These are phyloP conservation scores for Akanthomyces dipterigenus DNA, from an alignment of 2,329 filamentous ascomycete genomes.

Conservation along the genomic window DNA sequence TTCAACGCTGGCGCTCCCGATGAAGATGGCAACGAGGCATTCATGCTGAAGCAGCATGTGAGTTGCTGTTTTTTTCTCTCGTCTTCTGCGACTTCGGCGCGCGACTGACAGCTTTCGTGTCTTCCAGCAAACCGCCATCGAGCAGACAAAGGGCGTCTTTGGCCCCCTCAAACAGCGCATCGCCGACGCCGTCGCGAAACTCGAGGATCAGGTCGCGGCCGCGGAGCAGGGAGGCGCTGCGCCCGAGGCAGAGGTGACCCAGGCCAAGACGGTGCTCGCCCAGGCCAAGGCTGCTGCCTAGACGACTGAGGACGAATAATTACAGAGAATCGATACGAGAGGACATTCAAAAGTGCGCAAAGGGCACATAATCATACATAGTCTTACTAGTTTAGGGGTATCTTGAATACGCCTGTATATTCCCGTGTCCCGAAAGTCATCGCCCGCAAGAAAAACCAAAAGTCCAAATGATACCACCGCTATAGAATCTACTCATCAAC, in stretches of 20 bases:
- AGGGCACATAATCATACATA: neutral
- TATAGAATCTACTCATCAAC: constrained; percentile 35
- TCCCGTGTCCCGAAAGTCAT: neutral
- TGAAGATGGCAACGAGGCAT: constrained; percentile 70
- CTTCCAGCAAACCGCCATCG: constrained; percentile 64
- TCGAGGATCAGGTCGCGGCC: constrained; percentile 72
- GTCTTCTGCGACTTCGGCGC: too few species aligned
- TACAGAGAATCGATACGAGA: constrained; percentile 13
- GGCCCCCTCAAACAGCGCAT: constrained; percentile 66
- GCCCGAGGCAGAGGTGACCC: constrained; percentile 42
- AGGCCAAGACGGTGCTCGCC: constrained; percentile 47
- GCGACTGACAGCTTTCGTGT: constrained; percentile 1
- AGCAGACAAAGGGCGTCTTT: constrained; percentile 82
- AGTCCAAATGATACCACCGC: constrained; percentile 9
- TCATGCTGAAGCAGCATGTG: constrained; percentile 81
- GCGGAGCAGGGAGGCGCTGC: constrained; percentile 38
- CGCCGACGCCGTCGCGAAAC: constrained; percentile 59
- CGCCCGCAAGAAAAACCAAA: neutral
- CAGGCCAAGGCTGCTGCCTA: constrained; percentile 35
- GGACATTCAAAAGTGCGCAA: neutral
- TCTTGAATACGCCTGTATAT: constrained; percentile 13
- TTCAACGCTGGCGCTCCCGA: constrained; percentile 40
- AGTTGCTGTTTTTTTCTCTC: constrained; percentile 15
- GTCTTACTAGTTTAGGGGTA: constrained; percentile 13
- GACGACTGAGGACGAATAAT: neutral